These are phyloP conservation scores for Exutisphaerella laricina DNA, from an alignment of 2,329 filamentous ascomycete genomes.

Conservation along the genomic window DNA sequence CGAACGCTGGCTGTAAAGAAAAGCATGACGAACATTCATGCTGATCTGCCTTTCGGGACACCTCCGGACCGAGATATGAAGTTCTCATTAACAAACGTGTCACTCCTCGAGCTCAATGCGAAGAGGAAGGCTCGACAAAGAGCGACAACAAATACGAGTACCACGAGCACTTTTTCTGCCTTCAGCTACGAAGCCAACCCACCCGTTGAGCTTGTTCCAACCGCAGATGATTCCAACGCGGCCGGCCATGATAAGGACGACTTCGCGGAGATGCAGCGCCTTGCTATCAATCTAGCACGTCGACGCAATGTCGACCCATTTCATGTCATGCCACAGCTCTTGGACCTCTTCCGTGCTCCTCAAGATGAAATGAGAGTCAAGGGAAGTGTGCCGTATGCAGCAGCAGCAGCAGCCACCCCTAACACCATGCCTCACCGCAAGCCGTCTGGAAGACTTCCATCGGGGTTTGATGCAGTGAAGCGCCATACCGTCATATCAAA, in stretches of 20 bases:
- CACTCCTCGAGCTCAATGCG: conserved; percentile 21
- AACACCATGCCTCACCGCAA: conserved; percentile 2
- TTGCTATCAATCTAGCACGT: conserved; percentile 33
- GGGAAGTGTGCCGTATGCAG: not conserved
- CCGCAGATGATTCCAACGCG: conserved; percentile 25
- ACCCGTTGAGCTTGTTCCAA: conserved; percentile 7
- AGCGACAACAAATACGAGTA: conserved; percentile 7
- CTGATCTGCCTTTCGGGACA: conserved; percentile 33
- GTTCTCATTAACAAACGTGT: conserved; percentile 23
- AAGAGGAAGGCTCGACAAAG: conserved; percentile 7
- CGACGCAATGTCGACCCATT: conserved; percentile 33
- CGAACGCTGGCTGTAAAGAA: conserved; percentile 36
- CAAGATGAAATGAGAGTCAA: not conserved
- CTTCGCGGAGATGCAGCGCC: conserved; percentile 32
- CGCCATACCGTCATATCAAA: conserved; percentile 25
- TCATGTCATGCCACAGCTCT: conserved; percentile 32
- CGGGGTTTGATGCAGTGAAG: conserved; percentile 9
- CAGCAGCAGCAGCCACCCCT: not conserved
- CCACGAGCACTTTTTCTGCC: conserved; percentile 26
- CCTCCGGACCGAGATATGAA: conserved; percentile 25
- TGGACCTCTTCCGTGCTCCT: conserved; percentile 28
- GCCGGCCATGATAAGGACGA: conserved; percentile 8
- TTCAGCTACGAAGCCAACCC: conserved; percentile 34
- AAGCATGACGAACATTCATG: conserved; percentile 24
- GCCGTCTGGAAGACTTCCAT: conserved; percentile 6